Percentiles rank a stretch among this genome's conserved stretches.
phyloP scores from a whole-genome alignment of 2,329 filamentous ascomycete genomes.

The Fusarium decemcellulare region DNA sequence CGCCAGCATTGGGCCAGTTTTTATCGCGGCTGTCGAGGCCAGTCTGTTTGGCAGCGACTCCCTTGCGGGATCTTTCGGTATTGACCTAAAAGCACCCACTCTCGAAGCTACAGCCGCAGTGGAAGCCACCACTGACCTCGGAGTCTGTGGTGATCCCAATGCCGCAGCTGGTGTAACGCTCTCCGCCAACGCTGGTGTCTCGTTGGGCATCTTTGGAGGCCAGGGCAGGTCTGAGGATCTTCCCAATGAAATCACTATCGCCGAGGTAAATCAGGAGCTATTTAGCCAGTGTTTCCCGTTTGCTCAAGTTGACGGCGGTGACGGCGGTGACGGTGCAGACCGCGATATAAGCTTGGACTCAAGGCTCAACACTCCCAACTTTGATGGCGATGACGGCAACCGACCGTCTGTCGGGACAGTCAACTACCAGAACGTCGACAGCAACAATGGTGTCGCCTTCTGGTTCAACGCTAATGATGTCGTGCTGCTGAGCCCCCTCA shows the following conservation, averaged over 20 bases:
- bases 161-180: neutral
- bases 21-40: conserved; percentile 6
- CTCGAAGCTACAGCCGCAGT: conserved; percentile 5
- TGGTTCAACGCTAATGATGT: conserved; percentile 8
- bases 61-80: conserved; percentile 2
- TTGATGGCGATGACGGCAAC: conserved; percentile 2
- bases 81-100: conserved; percentile 6
- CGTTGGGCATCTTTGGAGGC: conserved; percentile 8
- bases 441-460: neutral
- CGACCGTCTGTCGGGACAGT: neutral
- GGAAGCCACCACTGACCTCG: conserved; percentile 4
- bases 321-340: neutral
- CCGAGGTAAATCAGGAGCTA: conserved; percentile 2
- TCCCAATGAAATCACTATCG: conserved; percentile 5
- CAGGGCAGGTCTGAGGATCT: neutral
- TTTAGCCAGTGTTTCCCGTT: conserved; percentile 7
- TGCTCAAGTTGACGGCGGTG: conserved; percentile 5
- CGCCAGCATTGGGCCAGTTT: conserved; percentile 6
- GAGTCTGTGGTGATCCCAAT: conserved; percentile 6
- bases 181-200: conserved; percentile 6
- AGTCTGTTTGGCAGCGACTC: neutral
- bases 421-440: neutral
- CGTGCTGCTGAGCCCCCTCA: conserved; percentile 7
- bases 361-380: neutral
- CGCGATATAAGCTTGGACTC: neutral